These are phyloP conservation scores for Trichoderma endophyticum DNA, from an alignment of 2,329 filamentous ascomycete genomes.

Conservation along the genomic window DNA sequence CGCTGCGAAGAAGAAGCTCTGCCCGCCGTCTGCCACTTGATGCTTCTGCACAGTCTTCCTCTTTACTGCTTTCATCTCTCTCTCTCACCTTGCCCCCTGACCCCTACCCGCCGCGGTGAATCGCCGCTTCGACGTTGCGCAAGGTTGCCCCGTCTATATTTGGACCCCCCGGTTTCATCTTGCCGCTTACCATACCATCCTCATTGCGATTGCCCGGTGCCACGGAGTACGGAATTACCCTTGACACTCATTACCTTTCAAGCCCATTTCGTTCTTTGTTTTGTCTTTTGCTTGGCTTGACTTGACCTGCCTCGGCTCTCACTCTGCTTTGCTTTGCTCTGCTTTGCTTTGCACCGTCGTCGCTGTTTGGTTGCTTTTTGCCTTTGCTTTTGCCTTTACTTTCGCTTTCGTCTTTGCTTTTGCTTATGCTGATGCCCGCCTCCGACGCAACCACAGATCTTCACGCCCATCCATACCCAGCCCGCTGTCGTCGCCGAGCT, in stretches of 20 bases:
- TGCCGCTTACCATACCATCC: constrained; percentile 18
- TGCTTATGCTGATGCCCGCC: constrained; percentile 18
- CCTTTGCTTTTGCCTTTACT: background rate
- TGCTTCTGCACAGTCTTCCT: background rate
- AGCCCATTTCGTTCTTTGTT: constrained; percentile 13
- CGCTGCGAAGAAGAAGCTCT: background rate
- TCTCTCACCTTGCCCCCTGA: constrained; percentile 15
- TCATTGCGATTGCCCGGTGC: constrained; percentile 9
- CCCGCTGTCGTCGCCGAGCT: constrained; percentile 46
- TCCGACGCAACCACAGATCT: constrained; percentile 39
- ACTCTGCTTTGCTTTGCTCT: background rate
- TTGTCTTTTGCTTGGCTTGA: background rate
- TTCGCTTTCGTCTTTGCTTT: background rate
- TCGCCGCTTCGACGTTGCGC: constrained; percentile 24
- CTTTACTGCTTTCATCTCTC: constrained; percentile 7
- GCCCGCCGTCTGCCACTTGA: constrained; percentile 5
- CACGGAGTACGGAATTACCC: background rate
- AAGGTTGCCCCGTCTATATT: constrained; percentile 25
- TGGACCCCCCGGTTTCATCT: constrained; percentile 23
- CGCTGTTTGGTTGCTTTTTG: background rate
- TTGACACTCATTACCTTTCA: constrained; percentile 22
- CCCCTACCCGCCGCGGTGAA: constrained; percentile 13
- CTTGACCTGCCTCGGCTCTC: background rate
- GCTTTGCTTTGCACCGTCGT: background rate
- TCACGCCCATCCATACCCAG: constrained; percentile 48